Evolutionary conservation across 2,329 filamentous ascomycete species (phyloP).

Genomic region (Davidsoniella neocaledoniae): DNA sequence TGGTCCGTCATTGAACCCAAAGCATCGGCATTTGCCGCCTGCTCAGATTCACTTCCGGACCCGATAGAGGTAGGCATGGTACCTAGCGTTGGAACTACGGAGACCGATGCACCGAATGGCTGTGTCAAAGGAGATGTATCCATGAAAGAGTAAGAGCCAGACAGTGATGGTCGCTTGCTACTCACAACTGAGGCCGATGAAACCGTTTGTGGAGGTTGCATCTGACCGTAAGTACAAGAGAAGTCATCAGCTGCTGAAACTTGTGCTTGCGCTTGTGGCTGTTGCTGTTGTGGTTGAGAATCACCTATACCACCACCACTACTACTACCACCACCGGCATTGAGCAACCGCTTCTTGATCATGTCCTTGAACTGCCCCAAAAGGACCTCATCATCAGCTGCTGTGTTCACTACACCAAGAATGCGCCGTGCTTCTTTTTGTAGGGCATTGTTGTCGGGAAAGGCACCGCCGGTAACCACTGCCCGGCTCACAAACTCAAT

Average conservation of each 20-base stretch:
- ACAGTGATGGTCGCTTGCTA: not conserved
- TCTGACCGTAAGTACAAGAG: not conserved
- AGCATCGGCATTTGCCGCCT: no score
- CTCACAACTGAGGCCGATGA: no score
- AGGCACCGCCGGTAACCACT: conserved; percentile 21
- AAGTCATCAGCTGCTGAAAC: not conserved
- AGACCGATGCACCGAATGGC: no score
- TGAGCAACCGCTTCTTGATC: conserved; percentile 1
- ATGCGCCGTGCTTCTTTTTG: conserved; percentile 31
- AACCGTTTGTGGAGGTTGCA: not conserved
- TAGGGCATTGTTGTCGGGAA: conserved; percentile 33
- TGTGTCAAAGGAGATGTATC: no score
- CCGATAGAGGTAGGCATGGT: no score
- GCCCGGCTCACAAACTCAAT: conserved; percentile 29
- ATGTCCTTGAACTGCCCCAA: conserved; percentile 35
- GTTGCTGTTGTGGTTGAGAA: no score
- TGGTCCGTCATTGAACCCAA: conserved; percentile 3
- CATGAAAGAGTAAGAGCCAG: no score
- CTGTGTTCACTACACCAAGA: conserved; percentile 27
- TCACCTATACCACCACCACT: no score
- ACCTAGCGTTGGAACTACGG: no score
- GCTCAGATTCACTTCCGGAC: no score
- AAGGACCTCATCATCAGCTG: conserved; percentile 37
- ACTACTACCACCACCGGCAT: not conserved
- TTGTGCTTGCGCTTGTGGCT: no score